These are phyloP conservation scores for Tricholoma hemisulphureum DNA, from an alignment of 768 basidiomycete species.

Conservation along the genomic window DNA sequence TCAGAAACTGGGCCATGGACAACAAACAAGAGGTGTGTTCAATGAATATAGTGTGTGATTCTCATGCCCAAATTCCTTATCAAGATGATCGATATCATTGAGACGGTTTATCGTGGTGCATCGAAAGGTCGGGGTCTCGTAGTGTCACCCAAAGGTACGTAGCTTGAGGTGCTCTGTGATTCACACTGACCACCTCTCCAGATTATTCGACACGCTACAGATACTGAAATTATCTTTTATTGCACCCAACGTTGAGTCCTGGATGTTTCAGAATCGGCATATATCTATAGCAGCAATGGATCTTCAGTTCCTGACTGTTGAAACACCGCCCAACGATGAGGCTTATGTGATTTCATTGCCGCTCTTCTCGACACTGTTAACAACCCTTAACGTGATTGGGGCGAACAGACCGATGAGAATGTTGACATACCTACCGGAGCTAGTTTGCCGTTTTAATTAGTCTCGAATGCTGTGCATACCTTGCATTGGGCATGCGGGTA, in stretches of 20 bases:
- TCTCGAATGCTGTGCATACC: neutral
- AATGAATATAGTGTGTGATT: neutral
- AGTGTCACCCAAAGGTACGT: slow-evolving; percentile 88
- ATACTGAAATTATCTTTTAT: slow-evolving; percentile 22
- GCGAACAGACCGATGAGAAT: no score
- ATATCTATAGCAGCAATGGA: neutral
- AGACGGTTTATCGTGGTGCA: slow-evolving; percentile 97
- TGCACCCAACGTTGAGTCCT: neutral
- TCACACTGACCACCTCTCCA: slow-evolving; percentile 10
- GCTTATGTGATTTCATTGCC: neutral
- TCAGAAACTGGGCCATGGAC: slow-evolving; percentile 97
- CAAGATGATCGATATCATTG: slow-evolving; percentile 95
- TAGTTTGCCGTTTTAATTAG: no score
- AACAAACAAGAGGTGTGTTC: slow-evolving; percentile 89
- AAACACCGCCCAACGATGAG: neutral
- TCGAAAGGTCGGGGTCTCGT: slow-evolving; percentile 98
- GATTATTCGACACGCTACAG: slow-evolving; percentile 48
- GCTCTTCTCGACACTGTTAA: no score
- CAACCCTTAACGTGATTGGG: no score
- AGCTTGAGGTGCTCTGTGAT: neutral
- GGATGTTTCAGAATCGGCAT: no score
- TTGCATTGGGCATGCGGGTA: neutral
- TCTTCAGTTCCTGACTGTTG: neutral
- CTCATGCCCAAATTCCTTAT: slow-evolving; percentile 3
- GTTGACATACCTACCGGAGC: no score